phyloP scores from a whole-genome alignment of 441 rosid genomes.

The Aleurites moluccanus region DNA sequence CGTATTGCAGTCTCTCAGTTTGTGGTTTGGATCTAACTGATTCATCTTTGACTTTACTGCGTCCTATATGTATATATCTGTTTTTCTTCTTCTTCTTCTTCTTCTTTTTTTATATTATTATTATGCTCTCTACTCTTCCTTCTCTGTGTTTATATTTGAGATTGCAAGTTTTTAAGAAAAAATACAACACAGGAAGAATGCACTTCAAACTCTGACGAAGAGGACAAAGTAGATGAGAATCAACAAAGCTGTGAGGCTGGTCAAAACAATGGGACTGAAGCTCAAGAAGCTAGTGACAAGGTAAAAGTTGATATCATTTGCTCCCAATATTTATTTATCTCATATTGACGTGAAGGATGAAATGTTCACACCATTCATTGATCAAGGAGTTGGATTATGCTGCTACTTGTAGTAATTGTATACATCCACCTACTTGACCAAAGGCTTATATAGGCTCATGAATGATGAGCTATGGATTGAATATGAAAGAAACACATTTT shows the following conservation, averaged over 20 bases:
- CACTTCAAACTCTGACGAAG: slow-evolving; percentile 25
- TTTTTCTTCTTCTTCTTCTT: no score
- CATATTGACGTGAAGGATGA: no score
- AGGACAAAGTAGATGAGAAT: slow-evolving; percentile 30
- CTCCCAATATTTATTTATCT: not conserved
- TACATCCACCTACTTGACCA: no score
- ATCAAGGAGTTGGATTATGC: no score
- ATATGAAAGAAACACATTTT: no score
- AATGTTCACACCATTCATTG: no score
- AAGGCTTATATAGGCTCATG: no score
- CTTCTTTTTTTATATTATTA: not conserved
- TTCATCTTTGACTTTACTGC: not conserved
- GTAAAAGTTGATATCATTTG: slow-evolving; percentile 26
- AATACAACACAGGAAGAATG: slow-evolving; percentile 31
- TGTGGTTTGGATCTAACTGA: not conserved
- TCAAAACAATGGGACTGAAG: slow-evolving; percentile 32
- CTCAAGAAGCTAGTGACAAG: slow-evolving; percentile 42
- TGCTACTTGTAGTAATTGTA: no score
- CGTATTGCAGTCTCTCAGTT: no score
- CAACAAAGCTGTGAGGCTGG: slow-evolving; percentile 32
- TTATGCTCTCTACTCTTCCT: not conserved
- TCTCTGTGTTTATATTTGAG: slow-evolving; percentile 1
- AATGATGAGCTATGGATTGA: no score
- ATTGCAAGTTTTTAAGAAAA: slow-evolving; percentile 4
- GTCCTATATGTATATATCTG: not conserved